phyloP scores from a whole-genome alignment of 2,329 filamentous ascomycete species.

The Sporothrix protearum region DNA sequence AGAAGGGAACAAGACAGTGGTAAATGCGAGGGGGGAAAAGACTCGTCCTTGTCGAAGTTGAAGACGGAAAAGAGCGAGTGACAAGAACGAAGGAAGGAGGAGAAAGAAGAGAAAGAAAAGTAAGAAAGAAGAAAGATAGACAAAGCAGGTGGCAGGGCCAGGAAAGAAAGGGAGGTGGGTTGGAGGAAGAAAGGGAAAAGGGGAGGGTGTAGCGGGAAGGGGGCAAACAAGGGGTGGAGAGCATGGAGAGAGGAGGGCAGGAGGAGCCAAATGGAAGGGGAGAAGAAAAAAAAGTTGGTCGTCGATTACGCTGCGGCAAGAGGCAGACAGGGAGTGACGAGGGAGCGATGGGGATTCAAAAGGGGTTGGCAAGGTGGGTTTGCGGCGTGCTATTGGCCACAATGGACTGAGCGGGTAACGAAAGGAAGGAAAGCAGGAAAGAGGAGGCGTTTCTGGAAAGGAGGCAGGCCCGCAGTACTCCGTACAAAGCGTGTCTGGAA shows the following conservation, averaged over 20 bases:
- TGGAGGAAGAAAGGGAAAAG: not conserved
- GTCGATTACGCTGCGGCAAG: conserved; percentile 11
- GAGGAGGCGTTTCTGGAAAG: not conserved
- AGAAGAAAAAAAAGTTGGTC: conserved; percentile 14
- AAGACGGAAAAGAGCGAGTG: conserved; percentile 21
- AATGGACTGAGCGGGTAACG: not conserved
- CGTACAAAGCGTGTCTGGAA: no score
- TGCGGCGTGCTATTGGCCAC: not conserved
- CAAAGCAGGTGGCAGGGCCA: not conserved
- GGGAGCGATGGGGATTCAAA: not conserved
- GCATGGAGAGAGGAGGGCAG: not conserved
- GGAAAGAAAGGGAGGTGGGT: not conserved
- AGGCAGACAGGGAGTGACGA: conserved; percentile 15
- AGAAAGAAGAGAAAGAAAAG: not conserved
- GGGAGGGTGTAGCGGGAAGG: not conserved
- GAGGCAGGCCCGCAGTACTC: not conserved
- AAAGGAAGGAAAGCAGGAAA: not conserved
- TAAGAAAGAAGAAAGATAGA: not conserved
- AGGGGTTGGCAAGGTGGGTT: conserved; percentile 12
- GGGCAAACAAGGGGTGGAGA: conserved; percentile 9
- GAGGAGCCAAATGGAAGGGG: not conserved
- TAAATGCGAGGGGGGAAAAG: conserved; percentile 5
- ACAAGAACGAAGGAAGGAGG: not conserved
- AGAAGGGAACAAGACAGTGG: not conserved
- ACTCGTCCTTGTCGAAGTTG: conserved; percentile 21